These are phyloP conservation scores for Pseudoturritis turrita DNA, from an alignment of 345 rosid genomes.

Conservation along the genomic window DNA sequence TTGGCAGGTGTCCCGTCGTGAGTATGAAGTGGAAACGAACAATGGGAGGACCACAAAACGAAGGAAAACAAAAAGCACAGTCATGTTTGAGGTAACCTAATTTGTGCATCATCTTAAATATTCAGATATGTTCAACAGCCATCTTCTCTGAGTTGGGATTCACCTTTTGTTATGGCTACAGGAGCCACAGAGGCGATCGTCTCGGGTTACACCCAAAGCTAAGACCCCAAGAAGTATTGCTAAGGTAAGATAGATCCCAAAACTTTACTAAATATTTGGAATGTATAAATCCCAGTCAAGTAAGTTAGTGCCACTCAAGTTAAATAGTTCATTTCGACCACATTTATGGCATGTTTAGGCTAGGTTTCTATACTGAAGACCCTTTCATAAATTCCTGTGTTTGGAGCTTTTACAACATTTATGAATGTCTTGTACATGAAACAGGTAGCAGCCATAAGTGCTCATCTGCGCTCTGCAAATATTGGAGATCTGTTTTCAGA, in stretches of 20 bases:
- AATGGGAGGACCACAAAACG: conserved; percentile 66
- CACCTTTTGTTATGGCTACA: conserved; percentile 28
- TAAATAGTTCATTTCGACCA: neutral
- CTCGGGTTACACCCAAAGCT: conserved; percentile 48
- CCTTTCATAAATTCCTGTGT: neutral
- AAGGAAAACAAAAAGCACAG: conserved; percentile 60
- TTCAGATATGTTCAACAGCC: neutral
- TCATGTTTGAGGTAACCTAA: conserved; percentile 67
- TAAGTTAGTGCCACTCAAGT: neutral
- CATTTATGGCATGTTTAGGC: too few relatives aligned
- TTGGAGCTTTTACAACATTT: neutral
- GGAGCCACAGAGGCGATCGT: conserved; percentile 58
- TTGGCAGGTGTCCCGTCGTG: conserved; percentile 65
- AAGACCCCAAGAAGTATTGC: conserved; percentile 40
- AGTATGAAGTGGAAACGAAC: conserved; percentile 64
- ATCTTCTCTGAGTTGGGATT: neutral
- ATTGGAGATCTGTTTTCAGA: conserved; percentile 88
- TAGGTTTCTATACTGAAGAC: neutral
- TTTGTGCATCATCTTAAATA: neutral
- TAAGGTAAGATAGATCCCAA: conserved; percentile 43
- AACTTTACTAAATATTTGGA: neutral
- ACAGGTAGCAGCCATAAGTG: conserved; percentile 49
- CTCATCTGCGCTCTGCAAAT: conserved; percentile 48
- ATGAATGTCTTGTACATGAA: neutral
- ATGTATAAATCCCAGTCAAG: neutral